Percentiles rank a stretch among this genome's conserved stretches.
These are phyloP conservation scores for Herpetomonas samuelpessoai DNA, from an alignment of 208 protist species.

Conservation along the genomic window DNA sequence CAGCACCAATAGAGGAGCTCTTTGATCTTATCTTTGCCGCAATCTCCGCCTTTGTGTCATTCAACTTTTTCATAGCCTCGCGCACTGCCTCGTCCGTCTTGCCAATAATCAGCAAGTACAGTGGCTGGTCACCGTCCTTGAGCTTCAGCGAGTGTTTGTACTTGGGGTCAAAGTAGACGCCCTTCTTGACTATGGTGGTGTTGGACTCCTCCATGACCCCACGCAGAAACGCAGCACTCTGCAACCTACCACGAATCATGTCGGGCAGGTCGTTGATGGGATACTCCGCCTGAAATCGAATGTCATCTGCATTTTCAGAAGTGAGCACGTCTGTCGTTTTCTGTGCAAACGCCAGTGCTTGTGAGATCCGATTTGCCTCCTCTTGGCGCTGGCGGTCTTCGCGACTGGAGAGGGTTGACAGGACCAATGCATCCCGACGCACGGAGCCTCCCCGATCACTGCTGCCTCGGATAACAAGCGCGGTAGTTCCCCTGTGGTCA, in stretches of 20 bases:
- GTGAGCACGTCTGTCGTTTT: constrained; percentile 62
- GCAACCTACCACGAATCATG: constrained; percentile 57
- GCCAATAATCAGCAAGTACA: constrained; percentile 81
- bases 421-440: constrained; percentile 10
- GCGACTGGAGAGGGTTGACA: constrained; percentile 6
- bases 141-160: constrained; percentile 72
- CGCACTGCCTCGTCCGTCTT: constrained; percentile 68
- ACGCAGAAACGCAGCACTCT: constrained; percentile 54
- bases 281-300: constrained; percentile 84
- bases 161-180: constrained; percentile 75
- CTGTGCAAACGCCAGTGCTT: constrained; percentile 68
- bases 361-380: constrained; percentile 32
- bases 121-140: constrained; percentile 71
- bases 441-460: constrained; percentile 4
- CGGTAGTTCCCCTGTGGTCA: constrained; percentile 4
- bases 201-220: constrained; percentile 57
- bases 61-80: constrained; percentile 48
- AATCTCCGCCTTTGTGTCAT: constrained; percentile 62
- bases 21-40: constrained; percentile 45
- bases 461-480: constrained; percentile 21
- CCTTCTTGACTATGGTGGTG: constrained; percentile 78
- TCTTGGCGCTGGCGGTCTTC: constrained; percentile 20
- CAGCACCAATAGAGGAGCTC: constrained; percentile 48
- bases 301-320: constrained; percentile 18
- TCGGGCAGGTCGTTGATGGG: constrained; percentile 80